Evolutionary conservation across 495 filamentous ascomycete species (phyloP), one percentile per base, ranked within the genome.

Genomic region (Cenococcum geophilum): DNA sequence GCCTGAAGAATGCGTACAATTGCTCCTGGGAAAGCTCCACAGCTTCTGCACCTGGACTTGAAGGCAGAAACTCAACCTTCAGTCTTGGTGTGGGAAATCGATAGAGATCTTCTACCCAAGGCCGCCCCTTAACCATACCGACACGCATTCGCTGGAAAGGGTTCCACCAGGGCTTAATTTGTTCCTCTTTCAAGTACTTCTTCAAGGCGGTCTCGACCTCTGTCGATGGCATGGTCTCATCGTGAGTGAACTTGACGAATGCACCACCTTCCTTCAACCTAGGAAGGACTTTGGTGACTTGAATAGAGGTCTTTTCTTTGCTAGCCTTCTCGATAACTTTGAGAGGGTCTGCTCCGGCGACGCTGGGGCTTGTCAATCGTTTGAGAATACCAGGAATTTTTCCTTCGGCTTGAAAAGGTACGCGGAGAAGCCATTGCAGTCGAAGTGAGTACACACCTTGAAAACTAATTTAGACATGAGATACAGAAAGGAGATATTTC

Each of bases 91-190:
- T 91, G 2, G 93, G 93, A 22, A 89, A 84, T 10, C 92, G 84
- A 64, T 88, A 87, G 2, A 98, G 76, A 73, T 98, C 93, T 67
- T 98, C 93, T 20, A 97, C 77, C 93, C 93, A 98, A 0, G 93
- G 93, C n/a, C 81, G 80, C 11, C 93, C 93, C 18, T 80, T 73
- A 10, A 98, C 95, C 9, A 87, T 75, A 45, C 82, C 81, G 5
- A 83, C 80, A 36, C 80, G 81, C 57, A 92, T 85, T 21, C 77
- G 73, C n/a, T 81, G 79, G 53, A 95, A 86, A 0, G 92, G 92
- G 61, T 85, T 92, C 76, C 91, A 96, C 86, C 91, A 92, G 32
- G 92, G 92, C 62, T 82, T 88, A 51, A 95, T 83, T 0, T 83
- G 84, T n/a, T 86, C 77, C 52, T 91, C 75, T 47, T 79, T 73